Conservation (phyloP, 805 yeast species). For the Kazachstania africana region DNA sequence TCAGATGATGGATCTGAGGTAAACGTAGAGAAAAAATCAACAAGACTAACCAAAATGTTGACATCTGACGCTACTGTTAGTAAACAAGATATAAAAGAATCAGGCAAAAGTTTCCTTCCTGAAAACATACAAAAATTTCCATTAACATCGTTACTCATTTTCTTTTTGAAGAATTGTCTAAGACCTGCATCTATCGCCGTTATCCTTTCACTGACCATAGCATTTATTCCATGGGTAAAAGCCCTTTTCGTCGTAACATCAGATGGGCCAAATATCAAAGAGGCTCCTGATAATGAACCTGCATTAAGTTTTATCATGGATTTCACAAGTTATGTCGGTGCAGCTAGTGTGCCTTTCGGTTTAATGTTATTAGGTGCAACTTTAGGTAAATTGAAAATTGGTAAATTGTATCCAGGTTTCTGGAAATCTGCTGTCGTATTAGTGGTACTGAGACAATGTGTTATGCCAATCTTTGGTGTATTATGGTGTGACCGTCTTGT, state of each 20-base stretch:
- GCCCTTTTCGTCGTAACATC: conserved; percentile 50
- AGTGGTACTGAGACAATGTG: conserved; percentile 45
- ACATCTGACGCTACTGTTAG: conserved; percentile 26
- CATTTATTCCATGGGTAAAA: conserved; percentile 83
- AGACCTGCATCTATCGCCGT: conserved; percentile 69
- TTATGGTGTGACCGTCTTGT: conserved; percentile 51
- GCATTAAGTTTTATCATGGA: conserved; percentile 82
- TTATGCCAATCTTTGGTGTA: conserved; percentile 75
- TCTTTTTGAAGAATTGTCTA: conserved; percentile 39
- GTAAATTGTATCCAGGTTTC: conserved; percentile 55
- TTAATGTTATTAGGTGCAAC: conserved; percentile 79
- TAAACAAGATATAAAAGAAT: conserved; percentile 20
- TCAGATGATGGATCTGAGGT: neutral
- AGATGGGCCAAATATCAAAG: conserved; percentile 35
- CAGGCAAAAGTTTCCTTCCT: conserved; percentile 23
- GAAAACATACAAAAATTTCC: conserved; percentile 18
- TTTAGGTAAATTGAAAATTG: conserved; percentile 59
- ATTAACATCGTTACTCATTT: conserved; percentile 20
- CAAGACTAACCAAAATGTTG: conserved; percentile 22
- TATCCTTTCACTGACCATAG: conserved; percentile 48
- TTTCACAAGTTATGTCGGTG: conserved; percentile 64
- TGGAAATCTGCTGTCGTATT: conserved; percentile 50
- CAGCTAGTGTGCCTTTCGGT: conserved; percentile 87
- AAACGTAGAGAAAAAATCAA: conserved; percentile 11
- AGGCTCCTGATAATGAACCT: conserved; percentile 81